Evolutionary conservation across 2,329 filamentous ascomycete species (phyloP).

Genomic region (Aspergillaceae sp.): DNA sequence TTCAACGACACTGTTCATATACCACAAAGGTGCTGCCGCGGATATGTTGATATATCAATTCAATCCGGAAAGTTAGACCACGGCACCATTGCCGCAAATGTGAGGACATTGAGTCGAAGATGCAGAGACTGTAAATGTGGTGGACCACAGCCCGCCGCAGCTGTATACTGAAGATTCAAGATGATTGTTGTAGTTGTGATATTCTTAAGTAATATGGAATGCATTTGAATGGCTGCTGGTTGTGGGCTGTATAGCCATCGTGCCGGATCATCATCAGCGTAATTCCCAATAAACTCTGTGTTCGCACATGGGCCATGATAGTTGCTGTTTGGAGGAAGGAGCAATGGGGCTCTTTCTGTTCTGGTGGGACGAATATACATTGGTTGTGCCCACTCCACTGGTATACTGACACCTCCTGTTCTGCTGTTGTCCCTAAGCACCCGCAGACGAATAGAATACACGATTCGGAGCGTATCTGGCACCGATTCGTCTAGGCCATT

Average conservation of each 20-base stretch:
- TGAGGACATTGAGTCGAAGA: constrained; percentile 6
- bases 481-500: too few species aligned
- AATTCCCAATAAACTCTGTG: not conserved
- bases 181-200: not conserved
- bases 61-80: constrained; percentile 9
- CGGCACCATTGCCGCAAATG: constrained; percentile 7
- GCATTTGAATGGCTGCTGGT: not conserved
- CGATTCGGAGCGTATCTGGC: not conserved
- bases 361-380: constrained; percentile 6
- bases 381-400: constrained; percentile 4
- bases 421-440: not conserved
- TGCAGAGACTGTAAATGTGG: not conserved
- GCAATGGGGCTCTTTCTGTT: constrained; percentile 6
- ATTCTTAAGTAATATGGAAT: not conserved
- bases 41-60: constrained; percentile 1
- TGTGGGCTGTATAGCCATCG: too few species aligned
- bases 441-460: not conserved
- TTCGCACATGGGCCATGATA: constrained; percentile 1
- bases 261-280: not conserved
- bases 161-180: constrained; percentile 7
- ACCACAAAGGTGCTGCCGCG: not conserved
- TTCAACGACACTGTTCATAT: not conserved
- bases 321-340: constrained; percentile 2
- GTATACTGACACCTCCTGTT: not conserved
- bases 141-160: not conserved